A percentile compares a stretch with the other conserved stretches of the same genome.
These are phyloP conservation scores for Flaveria sonorensis DNA, from an alignment of 129 eudicot species.

Conservation along the genomic window DNA sequence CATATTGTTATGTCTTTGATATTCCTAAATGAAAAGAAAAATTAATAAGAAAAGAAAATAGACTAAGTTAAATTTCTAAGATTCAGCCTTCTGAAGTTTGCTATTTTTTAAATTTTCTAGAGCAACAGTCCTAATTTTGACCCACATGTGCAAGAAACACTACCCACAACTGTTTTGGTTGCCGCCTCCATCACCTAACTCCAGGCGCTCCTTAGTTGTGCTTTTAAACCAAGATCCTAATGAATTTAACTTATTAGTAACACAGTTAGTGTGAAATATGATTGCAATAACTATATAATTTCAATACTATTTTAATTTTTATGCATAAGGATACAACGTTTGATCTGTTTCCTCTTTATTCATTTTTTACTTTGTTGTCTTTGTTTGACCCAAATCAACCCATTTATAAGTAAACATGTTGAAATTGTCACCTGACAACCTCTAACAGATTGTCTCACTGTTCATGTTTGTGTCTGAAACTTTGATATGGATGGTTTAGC, in stretches of 20 bases:
- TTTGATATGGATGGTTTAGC: background rate
- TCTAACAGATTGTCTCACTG: background rate
- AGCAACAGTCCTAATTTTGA: background rate
- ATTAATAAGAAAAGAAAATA: background rate
- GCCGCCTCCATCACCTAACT: background rate
- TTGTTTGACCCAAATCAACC: background rate
- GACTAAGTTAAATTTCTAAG: background rate
- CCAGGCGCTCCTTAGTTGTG: background rate
- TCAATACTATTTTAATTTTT: background rate
- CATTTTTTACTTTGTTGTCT: background rate
- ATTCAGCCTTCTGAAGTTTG: background rate
- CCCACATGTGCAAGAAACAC: background rate
- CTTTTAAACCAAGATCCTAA: background rate
- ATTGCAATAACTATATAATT: background rate
- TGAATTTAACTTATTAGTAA: background rate
- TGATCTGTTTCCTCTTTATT: background rate
- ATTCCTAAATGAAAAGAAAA: slow-evolving; percentile 9
- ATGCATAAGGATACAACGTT: background rate
- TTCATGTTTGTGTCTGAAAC: background rate
- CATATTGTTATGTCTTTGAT: background rate
- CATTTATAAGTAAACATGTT: background rate
- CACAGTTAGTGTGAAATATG: background rate
- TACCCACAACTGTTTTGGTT: background rate
- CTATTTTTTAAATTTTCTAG: background rate
- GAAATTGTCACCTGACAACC: background rate